phyloP scores from a whole-genome alignment of 345 rosid species.

The Salix udensis region DNA sequence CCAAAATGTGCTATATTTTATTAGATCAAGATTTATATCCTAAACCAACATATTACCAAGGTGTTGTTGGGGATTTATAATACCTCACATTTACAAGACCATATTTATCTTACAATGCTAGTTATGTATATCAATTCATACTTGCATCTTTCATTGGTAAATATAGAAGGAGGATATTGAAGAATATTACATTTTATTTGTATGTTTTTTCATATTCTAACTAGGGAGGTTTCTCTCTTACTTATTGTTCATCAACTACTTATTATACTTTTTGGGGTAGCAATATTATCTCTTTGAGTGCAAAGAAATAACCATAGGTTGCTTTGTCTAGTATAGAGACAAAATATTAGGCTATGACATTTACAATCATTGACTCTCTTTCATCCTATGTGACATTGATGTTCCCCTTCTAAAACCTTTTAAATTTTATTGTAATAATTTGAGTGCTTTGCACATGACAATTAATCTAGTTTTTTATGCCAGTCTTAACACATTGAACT shows the following conservation, averaged over 20 bases:
- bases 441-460: no score
- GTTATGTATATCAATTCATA: background rate
- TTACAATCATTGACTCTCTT: no score
- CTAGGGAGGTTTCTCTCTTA: background rate
- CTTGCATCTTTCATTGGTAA: background rate
- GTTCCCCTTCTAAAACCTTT: no score
- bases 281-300: background rate
- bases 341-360: no score
- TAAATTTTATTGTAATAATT: no score
- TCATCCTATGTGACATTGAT: no score
- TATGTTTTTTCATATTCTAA: background rate
- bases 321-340: no score
- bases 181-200: background rate
- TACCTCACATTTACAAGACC: background rate
- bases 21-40: background rate
- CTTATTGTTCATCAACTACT: background rate
- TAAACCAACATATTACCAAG: background rate
- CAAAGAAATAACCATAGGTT: background rate
- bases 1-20: background rate
- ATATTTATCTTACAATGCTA: background rate
- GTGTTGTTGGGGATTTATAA: background rate
- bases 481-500: no score
- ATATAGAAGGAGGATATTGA: background rate
- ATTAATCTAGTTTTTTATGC: no score
- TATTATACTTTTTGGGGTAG: background rate